Conservation (phyloP, 2,329 filamentous ascomycete species). For the Chaetothyriales sp. region DNA sequence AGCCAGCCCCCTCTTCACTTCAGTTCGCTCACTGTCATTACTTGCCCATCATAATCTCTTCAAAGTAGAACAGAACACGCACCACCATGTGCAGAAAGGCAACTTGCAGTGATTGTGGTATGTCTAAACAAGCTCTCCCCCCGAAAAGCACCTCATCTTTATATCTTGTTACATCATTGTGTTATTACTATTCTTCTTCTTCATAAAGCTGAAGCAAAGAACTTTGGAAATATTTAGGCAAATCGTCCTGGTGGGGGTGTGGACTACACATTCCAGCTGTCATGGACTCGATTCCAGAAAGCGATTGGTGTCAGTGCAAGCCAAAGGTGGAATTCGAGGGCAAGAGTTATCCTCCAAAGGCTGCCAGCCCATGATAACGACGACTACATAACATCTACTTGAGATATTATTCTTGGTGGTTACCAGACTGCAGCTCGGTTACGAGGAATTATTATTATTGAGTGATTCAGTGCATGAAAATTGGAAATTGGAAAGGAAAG, state of each 20-base stretch:
- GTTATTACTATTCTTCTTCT: too few relatives aligned
- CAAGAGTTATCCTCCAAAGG: constrained; percentile 39
- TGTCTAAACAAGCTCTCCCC: background rate
- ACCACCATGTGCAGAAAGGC: background rate
- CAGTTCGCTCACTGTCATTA: too few relatives aligned
- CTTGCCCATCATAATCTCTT: background rate
- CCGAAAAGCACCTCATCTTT: too few relatives aligned
- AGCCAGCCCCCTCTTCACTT: too few relatives aligned
- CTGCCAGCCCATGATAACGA: background rate
- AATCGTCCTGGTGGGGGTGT: constrained; percentile 40
- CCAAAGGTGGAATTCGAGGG: constrained; percentile 38
- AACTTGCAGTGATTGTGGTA: background rate
- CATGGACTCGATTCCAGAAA: constrained; percentile 36
- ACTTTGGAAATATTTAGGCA: constrained; percentile 23
- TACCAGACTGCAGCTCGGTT: too few relatives aligned
- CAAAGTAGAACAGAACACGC: background rate
- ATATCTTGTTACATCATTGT: too few relatives aligned
- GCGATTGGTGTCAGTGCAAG: constrained; percentile 40
- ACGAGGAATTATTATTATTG: too few relatives aligned
- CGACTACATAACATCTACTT: background rate
- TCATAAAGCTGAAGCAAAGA: background rate
- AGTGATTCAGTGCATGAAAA: too few relatives aligned
- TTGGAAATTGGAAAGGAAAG: too few relatives aligned
- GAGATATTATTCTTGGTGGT: too few relatives aligned
- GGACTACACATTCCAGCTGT: constrained; percentile 37